Base-by-base conservation (phyloP, 306 rosid species). In the Styphnolobium japonicum region DNA sequence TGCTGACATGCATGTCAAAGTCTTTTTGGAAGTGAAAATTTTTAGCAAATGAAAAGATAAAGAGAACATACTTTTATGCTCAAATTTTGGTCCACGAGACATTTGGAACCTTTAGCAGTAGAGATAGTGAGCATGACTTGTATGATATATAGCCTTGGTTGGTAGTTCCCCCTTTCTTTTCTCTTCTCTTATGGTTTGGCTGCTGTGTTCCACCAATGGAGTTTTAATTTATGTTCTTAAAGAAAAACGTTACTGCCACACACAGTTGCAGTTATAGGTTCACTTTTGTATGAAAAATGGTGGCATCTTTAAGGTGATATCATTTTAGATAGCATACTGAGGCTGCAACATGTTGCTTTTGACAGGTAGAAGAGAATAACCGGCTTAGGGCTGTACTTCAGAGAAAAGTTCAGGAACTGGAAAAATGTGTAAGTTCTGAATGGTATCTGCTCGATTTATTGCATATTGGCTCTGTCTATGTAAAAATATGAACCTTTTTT, bases 281-380 rank as follows among this genome's bases (percentile, higher is more conserved):
- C 25, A 45, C 75, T 48, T 63, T 79, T 57, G 25, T 64, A 8
- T 18, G 45, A 31, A 45, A 68, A 62, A 75, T 11, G 60, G 67
- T 11, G 25, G 77, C 14, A 51, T 72, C 63, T 70, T 67, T 76
- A 76, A 0, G 55, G 65, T 43, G 52, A 31, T 81, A 36, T 39
- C 7, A 4, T 71, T 78, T 80, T 46, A 2, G 68, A 55, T 67
- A 36, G 29, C 79, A 46, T 81, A 51, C 16, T 84, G 65, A 75
- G 57, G 56, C 36, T 77, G 78, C 56, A 56, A 73, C 57, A 9
- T 37, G 60, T 74, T 67, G 61, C 42, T 77, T 84, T 86, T 82
- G 78, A 42, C 87, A 90, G 92, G 90, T 79, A n/a, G 98, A 93
- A 36, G 99, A 93, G 89, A 93, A 90, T 73, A 85, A 77, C 53